These are phyloP conservation scores for Raphanus hybrid DNA, from an alignment of 441 rosid genomes.

Conservation along the genomic window DNA sequence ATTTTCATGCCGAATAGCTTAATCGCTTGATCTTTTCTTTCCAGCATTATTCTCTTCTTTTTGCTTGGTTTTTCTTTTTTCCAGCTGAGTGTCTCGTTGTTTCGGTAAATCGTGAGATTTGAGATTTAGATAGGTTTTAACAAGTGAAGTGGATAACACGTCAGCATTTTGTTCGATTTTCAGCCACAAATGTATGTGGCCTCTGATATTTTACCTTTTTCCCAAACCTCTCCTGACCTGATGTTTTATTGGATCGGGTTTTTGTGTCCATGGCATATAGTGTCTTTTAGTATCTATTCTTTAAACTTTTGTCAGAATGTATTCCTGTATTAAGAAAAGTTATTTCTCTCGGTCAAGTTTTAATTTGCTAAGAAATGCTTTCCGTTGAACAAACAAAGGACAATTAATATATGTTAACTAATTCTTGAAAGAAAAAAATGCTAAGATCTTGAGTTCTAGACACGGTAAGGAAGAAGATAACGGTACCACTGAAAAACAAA, in stretches of 20 bases:
- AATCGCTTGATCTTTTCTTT: slow-evolving; percentile 56
- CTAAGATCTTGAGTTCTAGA: neutral
- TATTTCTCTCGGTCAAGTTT: neutral
- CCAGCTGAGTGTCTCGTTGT: neutral
- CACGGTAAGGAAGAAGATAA: neutral
- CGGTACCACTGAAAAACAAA: neutral
- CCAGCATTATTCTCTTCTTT: slow-evolving; percentile 26
- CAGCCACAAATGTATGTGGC: slow-evolving; percentile 83
- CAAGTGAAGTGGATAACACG: slow-evolving; percentile 66
- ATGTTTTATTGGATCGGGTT: slow-evolving; percentile 22
- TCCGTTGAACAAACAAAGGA: neutral
- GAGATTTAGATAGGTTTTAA: slow-evolving; percentile 60
- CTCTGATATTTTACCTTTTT: slow-evolving; percentile 47
- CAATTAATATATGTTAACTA: neutral
- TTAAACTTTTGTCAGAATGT: too few species aligned
- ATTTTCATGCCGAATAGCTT: slow-evolving; percentile 77
- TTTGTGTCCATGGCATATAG: slow-evolving; percentile 13
- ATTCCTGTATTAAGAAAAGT: neutral
- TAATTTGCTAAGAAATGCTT: neutral
- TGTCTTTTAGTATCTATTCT: too few species aligned
- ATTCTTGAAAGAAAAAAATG: neutral
- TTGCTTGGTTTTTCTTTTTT: neutral
- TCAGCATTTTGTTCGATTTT: slow-evolving; percentile 52
- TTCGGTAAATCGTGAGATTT: slow-evolving; percentile 30
- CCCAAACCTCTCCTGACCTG: slow-evolving; percentile 16